phyloP scores from a whole-genome alignment of 1,139 yeast species.

The Yamadazyma trypodendri region DNA sequence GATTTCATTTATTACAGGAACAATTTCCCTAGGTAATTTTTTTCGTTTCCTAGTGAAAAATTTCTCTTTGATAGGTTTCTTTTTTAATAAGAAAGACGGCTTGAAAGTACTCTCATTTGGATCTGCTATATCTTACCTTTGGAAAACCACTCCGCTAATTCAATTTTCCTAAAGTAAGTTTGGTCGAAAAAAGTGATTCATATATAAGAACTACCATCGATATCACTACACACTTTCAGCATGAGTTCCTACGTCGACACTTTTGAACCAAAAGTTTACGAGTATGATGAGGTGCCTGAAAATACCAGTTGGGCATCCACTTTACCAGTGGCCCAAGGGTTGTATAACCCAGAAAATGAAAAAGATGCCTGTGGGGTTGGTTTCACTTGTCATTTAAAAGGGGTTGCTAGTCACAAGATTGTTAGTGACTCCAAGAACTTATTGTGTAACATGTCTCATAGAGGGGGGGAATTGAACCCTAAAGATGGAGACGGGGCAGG shows the following conservation, averaged over 20 bases:
- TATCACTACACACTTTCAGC: too few relatives aligned
- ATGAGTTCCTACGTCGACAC: slow-evolving; percentile 36
- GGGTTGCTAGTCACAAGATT: slow-evolving; percentile 82
- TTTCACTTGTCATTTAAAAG: slow-evolving; percentile 92
- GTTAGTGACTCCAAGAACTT: slow-evolving; percentile 86
- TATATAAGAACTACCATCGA: too few relatives aligned
- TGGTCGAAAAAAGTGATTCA: not conserved
- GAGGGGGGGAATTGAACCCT: slow-evolving; percentile 97
- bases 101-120: slow-evolving; percentile 1
- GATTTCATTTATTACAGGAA: not conserved
- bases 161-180: slow-evolving; percentile 3
- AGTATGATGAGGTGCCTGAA: slow-evolving; percentile 72
- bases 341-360: slow-evolving; percentile 90
- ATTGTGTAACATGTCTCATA: slow-evolving; percentile 95
- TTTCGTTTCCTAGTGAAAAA: not conserved
- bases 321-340: slow-evolving; percentile 82
- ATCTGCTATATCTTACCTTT: not conserved
- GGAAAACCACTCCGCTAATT: slow-evolving; percentile 7
- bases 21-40: not conserved
- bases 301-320: slow-evolving; percentile 91
- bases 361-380: slow-evolving; percentile 99
- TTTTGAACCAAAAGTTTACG: slow-evolving; percentile 46
- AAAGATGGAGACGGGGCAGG: slow-evolving; percentile 99
- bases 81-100: not conserved
- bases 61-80: slow-evolving; percentile 2